Base-by-base conservation (phyloP, 2,329 filamentous ascomycete genomes). In the Zymoseptoria brevis region DNA sequence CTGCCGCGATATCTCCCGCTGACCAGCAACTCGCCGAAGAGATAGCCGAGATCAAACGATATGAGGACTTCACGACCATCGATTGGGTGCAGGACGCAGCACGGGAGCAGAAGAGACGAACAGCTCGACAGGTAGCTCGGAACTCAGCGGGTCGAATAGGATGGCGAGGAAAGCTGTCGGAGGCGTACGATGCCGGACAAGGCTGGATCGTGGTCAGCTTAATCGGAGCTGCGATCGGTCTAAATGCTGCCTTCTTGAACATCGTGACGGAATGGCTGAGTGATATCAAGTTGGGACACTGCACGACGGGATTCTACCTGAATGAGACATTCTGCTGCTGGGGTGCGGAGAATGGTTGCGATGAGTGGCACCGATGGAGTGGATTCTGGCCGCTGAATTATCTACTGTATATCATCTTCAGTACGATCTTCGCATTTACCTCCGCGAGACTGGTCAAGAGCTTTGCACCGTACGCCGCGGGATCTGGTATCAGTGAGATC, bases 81-180 rank as follows among this genome's bases (percentile, higher is more conserved):
- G 94, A 99, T 75, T 99, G 94, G 94, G 93, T 99, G 0, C 93
- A 99, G 74, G 94, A 99, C 82, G 92, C 93, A 9, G 88, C 91
- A 35, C 87, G 92, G 64, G 94, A 96, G 74, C 90, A 96, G 72
- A 79, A 89, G 53, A 85, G 92, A 57, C 85, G 93, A 62, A 89
- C 89, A 68, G 83, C 88, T 53, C 83, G 88, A 66, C 83, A 89
- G 69, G 87, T 85, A 73, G 85, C 87, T 68, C 85, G 87, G 6
- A 85, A 83, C 2, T 86, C 87, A 49, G 85, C 89, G 62, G 88
- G 89, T 74, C 84, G 87, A 30, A 81, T 85, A 57, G 88, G 87
- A 60, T 97, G 92, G 91, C 82, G 89, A 72, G 83, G 89, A 62
- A 89, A 87, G 69, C 75, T 96, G 35, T 85, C 84, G 77, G 89